Evolutionary conservation across 139 green algal genomes (phyloP), one percentile per base, ranked within the genome.

Genomic region (Nannochloris sp.): DNA sequence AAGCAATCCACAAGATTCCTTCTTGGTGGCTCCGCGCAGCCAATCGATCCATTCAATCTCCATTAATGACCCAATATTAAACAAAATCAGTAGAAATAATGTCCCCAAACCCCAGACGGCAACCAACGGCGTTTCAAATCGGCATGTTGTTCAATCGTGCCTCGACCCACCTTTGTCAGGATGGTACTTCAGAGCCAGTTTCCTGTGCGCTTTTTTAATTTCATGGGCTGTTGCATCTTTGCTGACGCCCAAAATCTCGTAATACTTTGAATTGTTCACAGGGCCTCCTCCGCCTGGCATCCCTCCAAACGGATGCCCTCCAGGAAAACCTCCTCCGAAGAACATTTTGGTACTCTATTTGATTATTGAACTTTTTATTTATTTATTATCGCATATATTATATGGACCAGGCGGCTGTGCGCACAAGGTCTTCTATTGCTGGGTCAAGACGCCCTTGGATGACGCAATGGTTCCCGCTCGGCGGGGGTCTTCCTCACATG

Each of bases 381-480:
- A 53, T 49, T 57, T 36, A 62, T 29, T 29, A 5, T 29, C 27
- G 27, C 27, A 29, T 67, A 23, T 40, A 51, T 40, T 31, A 0
- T 43, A 24, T 46, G 72, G n/a, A 57, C 57, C 14, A 59, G 18
- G 27, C 23, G 1, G 63, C n/a, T 56, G 6, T 65, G 16, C 15
- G 19, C 6, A 59, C 21, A 58, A 58, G 25, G 29, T 19, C 49
- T 9, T 23, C 79, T 61, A 96, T 65, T 92, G 68, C 71, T 96
- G 89, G 16, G 89, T 97, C 4, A 97, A 75, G 21, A 96, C 89
- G 8, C 90, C 90, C 75, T 97, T 97, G 29, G 76, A 89, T 55
- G 76, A 89, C 1, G 89, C 89, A n/a, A 96, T 80, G 31, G 71
- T 78, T 5, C 88, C 90, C 2, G 59, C 62, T 14, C 91, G 73